phyloP scores from a whole-genome alignment of 2,329 filamentous ascomycete species.

The Myriangium duriaei region DNA sequence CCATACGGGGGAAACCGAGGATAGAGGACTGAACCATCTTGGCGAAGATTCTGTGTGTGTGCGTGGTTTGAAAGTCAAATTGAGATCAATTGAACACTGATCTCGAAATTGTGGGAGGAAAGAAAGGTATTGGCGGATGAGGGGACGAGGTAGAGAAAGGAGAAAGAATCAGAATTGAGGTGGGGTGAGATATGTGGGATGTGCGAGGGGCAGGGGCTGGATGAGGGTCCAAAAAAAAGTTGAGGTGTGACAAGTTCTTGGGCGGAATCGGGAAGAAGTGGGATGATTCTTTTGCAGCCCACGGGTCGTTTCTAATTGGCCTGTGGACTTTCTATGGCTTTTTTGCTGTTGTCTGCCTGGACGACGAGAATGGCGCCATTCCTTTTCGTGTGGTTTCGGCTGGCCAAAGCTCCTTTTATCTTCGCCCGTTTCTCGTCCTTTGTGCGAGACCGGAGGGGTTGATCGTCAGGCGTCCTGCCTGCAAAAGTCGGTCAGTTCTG shows the following conservation, averaged over 20 bases:
- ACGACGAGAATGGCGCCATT: no score
- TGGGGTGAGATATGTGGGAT: constrained; percentile 9
- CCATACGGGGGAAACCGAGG: constrained; percentile 98
- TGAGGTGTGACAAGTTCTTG: no score
- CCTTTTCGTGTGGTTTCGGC: no score
- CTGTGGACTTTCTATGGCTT: no score
- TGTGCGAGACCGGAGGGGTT: neutral
- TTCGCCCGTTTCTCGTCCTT: neutral
- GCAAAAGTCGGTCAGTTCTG: neutral
- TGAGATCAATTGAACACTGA: constrained; percentile 3
- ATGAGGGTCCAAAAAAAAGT: no score
- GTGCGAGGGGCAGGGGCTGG: neutral
- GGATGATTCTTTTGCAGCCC: neutral
- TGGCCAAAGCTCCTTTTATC: no score
- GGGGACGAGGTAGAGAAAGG: constrained; percentile 4
- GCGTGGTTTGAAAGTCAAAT: constrained; percentile 3
- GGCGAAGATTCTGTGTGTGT: constrained; percentile 11
- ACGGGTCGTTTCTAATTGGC: no score
- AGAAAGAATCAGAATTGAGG: constrained; percentile 2
- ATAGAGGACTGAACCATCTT: constrained; percentile 51
- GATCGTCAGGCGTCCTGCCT: neutral
- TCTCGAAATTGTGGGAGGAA: constrained; percentile 5
- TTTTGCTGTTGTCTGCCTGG: no score
- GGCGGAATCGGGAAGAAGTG: no score
- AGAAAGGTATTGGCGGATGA: constrained; percentile 7